A percentile compares a stretch with the other conserved stretches of the same genome.
phyloP scores from a whole-genome alignment of 192 early-diverging fungal species.

The Coemansia sp. region DNA sequence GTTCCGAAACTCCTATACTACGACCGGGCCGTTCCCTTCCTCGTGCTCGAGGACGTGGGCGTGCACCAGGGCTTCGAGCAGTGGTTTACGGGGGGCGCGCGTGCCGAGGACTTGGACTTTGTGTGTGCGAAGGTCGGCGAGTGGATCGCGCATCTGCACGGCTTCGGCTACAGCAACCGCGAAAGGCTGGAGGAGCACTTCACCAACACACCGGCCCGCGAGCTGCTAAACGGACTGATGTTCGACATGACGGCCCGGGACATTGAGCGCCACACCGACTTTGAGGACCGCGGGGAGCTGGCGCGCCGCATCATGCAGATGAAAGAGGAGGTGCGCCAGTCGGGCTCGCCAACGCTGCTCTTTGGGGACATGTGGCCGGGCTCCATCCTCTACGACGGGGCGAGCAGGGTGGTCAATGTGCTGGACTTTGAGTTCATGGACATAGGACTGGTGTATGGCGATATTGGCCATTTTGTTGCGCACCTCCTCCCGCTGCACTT shows the following conservation, averaged over 20 bases:
- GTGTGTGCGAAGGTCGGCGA: conserved; percentile 18
- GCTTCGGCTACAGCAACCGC: conserved; percentile 16
- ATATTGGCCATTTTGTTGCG: conserved; percentile 34
- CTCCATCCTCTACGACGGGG: conserved; percentile 17
- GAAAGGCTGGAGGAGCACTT: conserved; percentile 3
- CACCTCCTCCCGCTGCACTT: conserved; percentile 31
- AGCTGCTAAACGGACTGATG: conserved; percentile 13
- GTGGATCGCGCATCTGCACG: conserved; percentile 34
- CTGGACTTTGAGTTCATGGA: conserved; percentile 38
- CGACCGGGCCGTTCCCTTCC: conserved; percentile 13
- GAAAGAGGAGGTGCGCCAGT: background rate
- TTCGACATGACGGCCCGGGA: conserved; percentile 12
- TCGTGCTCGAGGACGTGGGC: conserved; percentile 34
- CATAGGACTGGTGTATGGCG: conserved; percentile 16
- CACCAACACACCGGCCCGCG: conserved; percentile 18
- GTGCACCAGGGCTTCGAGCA: conserved; percentile 11
- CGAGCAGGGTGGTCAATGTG: conserved; percentile 9
- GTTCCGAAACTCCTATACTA: conserved; percentile 26
- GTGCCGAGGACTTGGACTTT: background rate
- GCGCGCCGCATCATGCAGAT: background rate
- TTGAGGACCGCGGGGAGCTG: conserved; percentile 13
- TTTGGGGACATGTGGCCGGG: conserved; percentile 46
- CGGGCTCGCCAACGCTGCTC: conserved; percentile 5
- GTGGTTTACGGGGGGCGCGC: conserved; percentile 4
- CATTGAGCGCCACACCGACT: conserved; percentile 7